Evolutionary conservation across 371 early-diverging fungal species (phyloP), one percentile per base, ranked within the genome.

Genomic region (Fennellomyces sp.): DNA sequence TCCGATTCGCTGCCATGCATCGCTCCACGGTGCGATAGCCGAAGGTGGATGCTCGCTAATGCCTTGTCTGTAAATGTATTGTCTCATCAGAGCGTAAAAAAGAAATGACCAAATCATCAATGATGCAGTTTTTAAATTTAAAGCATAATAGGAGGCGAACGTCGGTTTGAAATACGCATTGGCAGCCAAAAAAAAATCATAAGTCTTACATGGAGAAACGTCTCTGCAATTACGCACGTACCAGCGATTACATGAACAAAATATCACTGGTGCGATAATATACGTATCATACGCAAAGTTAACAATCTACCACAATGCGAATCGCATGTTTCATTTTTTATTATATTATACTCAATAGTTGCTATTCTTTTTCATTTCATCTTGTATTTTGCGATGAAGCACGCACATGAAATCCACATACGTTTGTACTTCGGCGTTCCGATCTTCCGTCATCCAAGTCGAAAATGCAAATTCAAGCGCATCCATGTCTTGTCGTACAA

Each of bases 321-420:
- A 13, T 8, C 8, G 8, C 6, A 21, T 45, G 4, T 21, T 45
- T 45, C 0, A 21, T 45, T 17, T 45, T 45, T 45, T n/a, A n/a
- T 6, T 21, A 19, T 0, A 28, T n/a, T 27, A 30, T 30, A 28
- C 0, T 56, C 52, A 59, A 48, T 73, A 78, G 36, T 64, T 69
- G 25, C 51, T 69, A 10, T 50, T 45, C 47, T 74, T 73, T 41
- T 78, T 84, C 75, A 88, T 85, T 74, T 92, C 94, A 30, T 79
- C 86, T 70, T 94, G 94, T 60, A 92, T 92, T 70, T 90, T 91
- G 61, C 93, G 85, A 69, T 98, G 98, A 60, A 96, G 86, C 10
- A 85, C 82, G 66, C 93, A 92, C 70, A 98, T 82, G 61, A 88
- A 98, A 64, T 97, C 98, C 12, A 97, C 95, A 73, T 98, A 97